Base-by-base conservation (phyloP, 345 rosid species). In the Salix caprea region DNA sequence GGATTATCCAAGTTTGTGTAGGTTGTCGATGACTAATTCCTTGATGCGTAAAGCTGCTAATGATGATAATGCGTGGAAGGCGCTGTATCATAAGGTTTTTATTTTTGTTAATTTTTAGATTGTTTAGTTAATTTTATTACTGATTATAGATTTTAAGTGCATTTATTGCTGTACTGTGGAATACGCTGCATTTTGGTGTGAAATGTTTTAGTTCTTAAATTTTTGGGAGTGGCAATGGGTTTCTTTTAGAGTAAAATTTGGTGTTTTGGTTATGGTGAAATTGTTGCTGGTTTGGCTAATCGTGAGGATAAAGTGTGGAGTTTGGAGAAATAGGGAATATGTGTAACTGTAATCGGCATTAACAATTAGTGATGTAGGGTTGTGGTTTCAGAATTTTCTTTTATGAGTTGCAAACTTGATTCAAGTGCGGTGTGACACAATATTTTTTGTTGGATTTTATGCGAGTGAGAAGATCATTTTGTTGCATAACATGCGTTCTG, bases 31-130 rank as follows among this genome's bases (percentile, higher is more conserved):
- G 99, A 96, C 98, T 56, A 96, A 94, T 84, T 94, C 99, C 9
- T 83, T 89, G 87, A 96, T 96, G 99, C 89, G 99, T 70, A 94
- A 87, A 79, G 99, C 98, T 69, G 99, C 99, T 50, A 96, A 96
- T 74, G 99, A 96, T 74, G 98, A 96, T 77, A 96, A 89, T 81
- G 98, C 98, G 68, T 96, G 99, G 99, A 96, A 94, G 70, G 97
- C 94, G 21, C 92, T 96, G 18, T 96, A 92, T 87, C 97, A 91
- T 79, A 96, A 96, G 98, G 99, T 91, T 8, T 26, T 7, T 46
- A 1, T 64, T 54, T 54, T 14, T 23, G 7, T 40, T 37, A 13
- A 14, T 65, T 65, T 30, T 65, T 8, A 65, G n/a, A 32, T 4
- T 58, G 11, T 65, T 30, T 0, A 13, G 62, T n/a, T n/a, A 23